Conservation (phyloP, 129 eudicot genomes). For the Rutidosis leptorrhynchoides region DNA sequence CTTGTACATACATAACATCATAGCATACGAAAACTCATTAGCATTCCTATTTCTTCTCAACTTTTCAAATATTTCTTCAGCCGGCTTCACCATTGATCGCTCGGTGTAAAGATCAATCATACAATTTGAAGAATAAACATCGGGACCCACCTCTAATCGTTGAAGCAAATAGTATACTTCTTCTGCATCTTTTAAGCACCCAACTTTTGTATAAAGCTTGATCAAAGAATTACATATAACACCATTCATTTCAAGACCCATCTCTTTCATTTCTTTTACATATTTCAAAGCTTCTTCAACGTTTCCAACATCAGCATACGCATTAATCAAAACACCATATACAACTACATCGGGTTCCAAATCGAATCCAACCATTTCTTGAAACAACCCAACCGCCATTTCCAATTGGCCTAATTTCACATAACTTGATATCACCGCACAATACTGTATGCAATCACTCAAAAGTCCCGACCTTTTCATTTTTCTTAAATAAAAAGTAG, state of each 20-base stretch:
- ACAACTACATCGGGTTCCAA: slow-evolving; percentile 67
- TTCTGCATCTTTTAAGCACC: slow-evolving; percentile 73
- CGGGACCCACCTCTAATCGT: slow-evolving; percentile 41
- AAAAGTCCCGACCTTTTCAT: slow-evolving; percentile 62
- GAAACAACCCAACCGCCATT: slow-evolving; percentile 49
- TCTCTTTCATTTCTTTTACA: slow-evolving; percentile 48
- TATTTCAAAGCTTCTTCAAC: slow-evolving; percentile 52
- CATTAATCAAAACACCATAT: slow-evolving; percentile 60
- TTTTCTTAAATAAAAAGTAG: slow-evolving; percentile 50
- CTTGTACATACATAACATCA: slow-evolving; percentile 92
- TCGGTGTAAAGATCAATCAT: slow-evolving; percentile 79
- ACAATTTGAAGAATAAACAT: slow-evolving; percentile 70
- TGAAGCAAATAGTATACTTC: slow-evolving; percentile 52
- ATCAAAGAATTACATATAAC: slow-evolving; percentile 64
- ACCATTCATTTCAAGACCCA: slow-evolving; percentile 54
- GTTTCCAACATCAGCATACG: slow-evolving; percentile 76
- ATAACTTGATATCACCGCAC: slow-evolving; percentile 80
- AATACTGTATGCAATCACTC: slow-evolving; percentile 55
- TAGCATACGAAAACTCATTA: slow-evolving; percentile 85
- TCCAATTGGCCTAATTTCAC: slow-evolving; percentile 50
- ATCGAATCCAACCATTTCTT: slow-evolving; percentile 54
- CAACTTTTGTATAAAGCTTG: slow-evolving; percentile 81
- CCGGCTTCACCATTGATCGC: slow-evolving; percentile 63
- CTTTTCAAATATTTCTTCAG: slow-evolving; percentile 60
- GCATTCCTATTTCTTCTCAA: slow-evolving; percentile 50